Evolutionary conservation across 1,139 yeast species (phyloP).

Genomic region (Groenewaldozyma auringiensis): DNA sequence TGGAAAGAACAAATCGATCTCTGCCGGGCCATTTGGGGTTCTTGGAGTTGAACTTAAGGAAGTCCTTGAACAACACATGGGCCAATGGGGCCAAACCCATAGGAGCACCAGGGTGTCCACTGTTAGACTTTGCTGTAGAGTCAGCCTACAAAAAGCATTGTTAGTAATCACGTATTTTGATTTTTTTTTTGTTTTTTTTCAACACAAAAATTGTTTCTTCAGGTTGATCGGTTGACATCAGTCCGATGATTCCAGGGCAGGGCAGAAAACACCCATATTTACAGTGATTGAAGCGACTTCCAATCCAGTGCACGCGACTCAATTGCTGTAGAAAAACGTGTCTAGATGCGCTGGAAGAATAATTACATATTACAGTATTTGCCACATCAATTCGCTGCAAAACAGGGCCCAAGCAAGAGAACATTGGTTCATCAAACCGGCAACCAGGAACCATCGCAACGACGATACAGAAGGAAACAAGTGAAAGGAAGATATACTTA

Average conservation of each 20-base stretch:
- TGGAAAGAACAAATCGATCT: conserved; percentile 90
- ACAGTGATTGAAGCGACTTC: too few relatives aligned
- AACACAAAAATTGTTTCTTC: background rate
- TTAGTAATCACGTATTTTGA: background rate
- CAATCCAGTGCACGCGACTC: too few relatives aligned
- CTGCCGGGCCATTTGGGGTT: conserved; percentile 90
- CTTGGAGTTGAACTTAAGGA: conserved; percentile 79
- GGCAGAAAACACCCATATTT: background rate
- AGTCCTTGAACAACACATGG: conserved; percentile 62
- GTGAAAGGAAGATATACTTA: conserved; percentile 28
- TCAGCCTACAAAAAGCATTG: conserved; percentile 43
- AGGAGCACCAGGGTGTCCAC: conserved; percentile 99
- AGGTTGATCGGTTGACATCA: background rate
- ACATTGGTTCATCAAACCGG: too few relatives aligned
- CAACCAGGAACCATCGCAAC: too few relatives aligned
- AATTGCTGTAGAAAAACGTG: too few relatives aligned
- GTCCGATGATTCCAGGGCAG: background rate
- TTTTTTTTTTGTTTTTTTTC: too few relatives aligned
- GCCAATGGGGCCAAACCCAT: conserved; percentile 94
- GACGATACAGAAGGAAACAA: too few relatives aligned
- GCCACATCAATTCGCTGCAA: too few relatives aligned
- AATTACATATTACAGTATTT: too few relatives aligned
- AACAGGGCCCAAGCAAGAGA: too few relatives aligned
- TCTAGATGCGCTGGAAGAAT: too few relatives aligned
- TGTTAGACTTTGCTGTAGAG: conserved; percentile 80